Conservation (phyloP, 495 filamentous ascomycete species). For the Terfezia boudieri region DNA sequence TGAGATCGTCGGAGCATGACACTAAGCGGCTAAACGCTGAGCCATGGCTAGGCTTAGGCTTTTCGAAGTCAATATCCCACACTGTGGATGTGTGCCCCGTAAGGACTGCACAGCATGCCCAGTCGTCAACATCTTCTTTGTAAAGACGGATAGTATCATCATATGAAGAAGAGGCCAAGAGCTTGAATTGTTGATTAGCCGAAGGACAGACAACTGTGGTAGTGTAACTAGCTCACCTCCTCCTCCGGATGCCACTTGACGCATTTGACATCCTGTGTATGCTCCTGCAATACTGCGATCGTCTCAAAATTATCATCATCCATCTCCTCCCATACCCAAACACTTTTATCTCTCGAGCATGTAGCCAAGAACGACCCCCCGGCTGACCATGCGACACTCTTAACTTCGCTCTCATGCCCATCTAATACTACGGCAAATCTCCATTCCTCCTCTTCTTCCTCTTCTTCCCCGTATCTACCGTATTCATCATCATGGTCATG, state of each 20-base stretch:
- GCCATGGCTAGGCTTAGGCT: constrained; percentile 25
- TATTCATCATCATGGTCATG: constrained; percentile 12
- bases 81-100: constrained; percentile 62
- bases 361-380: constrained; percentile 68
- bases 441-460: constrained; percentile 61
- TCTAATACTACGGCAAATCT: constrained; percentile 69
- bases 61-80: constrained; percentile 64
- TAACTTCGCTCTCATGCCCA: constrained; percentile 86
- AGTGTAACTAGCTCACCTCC: constrained; percentile 7
- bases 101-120: constrained; percentile 68
- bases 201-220: constrained; percentile 2
- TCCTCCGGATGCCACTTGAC: constrained; percentile 74
- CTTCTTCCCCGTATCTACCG: constrained; percentile 6
- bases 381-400: constrained; percentile 58
- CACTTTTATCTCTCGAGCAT: constrained; percentile 72
- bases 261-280: constrained; percentile 83
- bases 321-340: constrained; percentile 99
- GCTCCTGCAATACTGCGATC: constrained; percentile 78
- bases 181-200: constrained; percentile 21
- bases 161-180: constrained; percentile 70
- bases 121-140: constrained; percentile 78
- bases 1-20: constrained; percentile 58
- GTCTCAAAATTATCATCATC: constrained; percentile 88
- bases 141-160: constrained; percentile 80
- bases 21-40: constrained; percentile 30